Percentiles rank a stretch among this genome's conserved stretches.
Evolutionary conservation across 208 protist genomes (phyloP).

Genomic region (Leptomonas pyrrhocoris): DNA sequence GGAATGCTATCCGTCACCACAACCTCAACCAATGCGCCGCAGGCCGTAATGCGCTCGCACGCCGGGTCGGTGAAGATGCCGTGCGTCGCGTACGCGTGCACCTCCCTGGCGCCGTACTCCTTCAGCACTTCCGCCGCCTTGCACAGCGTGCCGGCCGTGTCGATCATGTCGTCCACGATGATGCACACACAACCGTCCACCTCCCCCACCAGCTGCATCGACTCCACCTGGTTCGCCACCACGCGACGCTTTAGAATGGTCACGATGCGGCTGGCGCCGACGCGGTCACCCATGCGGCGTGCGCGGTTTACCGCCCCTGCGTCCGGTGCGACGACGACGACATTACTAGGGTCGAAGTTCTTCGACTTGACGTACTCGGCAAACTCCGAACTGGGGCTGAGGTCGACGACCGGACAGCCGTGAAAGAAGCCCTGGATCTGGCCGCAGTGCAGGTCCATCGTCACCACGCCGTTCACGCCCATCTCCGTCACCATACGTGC

Average conservation of each 20-base stretch:
- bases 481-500: slow-evolving; percentile 92
- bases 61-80: slow-evolving; percentile 94
- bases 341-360: slow-evolving; percentile 66
- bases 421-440: slow-evolving; percentile 97
- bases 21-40: slow-evolving; percentile 87
- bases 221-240: slow-evolving; percentile 92
- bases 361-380: slow-evolving; percentile 83
- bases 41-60: slow-evolving; percentile 91
- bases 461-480: slow-evolving; percentile 92
- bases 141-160: slow-evolving; percentile 95
- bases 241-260: slow-evolving; percentile 95
- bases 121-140: slow-evolving; percentile 95
- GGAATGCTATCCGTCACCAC: slow-evolving; percentile 95
- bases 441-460: slow-evolving; percentile 94
- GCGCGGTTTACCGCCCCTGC: slow-evolving; percentile 95
- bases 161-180: slow-evolving; percentile 98
- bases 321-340: slow-evolving; percentile 96
- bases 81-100: slow-evolving; percentile 95
- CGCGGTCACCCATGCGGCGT: slow-evolving; percentile 77
- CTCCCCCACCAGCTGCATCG: slow-evolving; percentile 95
- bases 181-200: slow-evolving; percentile 94
- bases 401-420: slow-evolving; percentile 92
- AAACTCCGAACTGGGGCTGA: slow-evolving; percentile 89
- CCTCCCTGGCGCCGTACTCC: slow-evolving; percentile 92
- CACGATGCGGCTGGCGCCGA: slow-evolving; percentile 89